phyloP scores from a whole-genome alignment of 352 stramenopile species.

The Globisporangium nodosum region DNA sequence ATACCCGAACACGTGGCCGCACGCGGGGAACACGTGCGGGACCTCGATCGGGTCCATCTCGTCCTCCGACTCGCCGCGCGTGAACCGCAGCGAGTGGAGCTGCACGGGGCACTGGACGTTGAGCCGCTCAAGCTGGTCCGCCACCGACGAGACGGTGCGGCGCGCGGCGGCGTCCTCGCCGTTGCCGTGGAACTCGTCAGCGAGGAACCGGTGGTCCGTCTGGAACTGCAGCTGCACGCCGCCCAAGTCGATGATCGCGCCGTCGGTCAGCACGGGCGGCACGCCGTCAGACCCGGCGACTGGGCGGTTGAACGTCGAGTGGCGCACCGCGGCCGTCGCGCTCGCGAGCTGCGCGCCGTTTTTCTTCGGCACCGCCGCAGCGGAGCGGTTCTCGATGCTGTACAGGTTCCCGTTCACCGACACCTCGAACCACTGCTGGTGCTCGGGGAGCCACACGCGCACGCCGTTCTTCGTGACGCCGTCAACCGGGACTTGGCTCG shows the following conservation, averaged over 20 bases:
- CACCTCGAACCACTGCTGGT: constrained; percentile 74
- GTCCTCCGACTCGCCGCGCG: constrained; percentile 26
- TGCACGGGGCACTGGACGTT: constrained; percentile 79
- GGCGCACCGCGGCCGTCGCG: constrained; percentile 26
- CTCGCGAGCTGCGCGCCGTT: constrained; percentile 6
- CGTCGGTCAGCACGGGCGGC: constrained; percentile 51
- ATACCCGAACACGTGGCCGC: constrained; percentile 78
- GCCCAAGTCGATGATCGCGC: constrained; percentile 70
- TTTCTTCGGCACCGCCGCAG: constrained; percentile 12
- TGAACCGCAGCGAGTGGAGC: constrained; percentile 62
- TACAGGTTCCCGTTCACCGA: constrained; percentile 77
- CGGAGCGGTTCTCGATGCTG: constrained; percentile 41
- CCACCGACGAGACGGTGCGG: constrained; percentile 35
- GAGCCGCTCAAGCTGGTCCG: constrained; percentile 55
- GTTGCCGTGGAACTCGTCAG: constrained; percentile 22
- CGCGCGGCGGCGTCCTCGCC: constrained; percentile 8
- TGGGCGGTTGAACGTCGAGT: constrained; percentile 67
- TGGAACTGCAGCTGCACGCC: constrained; percentile 78
- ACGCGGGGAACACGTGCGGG: constrained; percentile 70
- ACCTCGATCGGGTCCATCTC: constrained; percentile 47
- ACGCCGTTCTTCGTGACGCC: constrained; percentile 81
- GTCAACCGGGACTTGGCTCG: constrained; percentile 44
- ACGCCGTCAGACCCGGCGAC: constrained; percentile 25
- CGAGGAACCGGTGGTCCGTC: constrained; percentile 18
- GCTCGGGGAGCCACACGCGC: constrained; percentile 66